These are phyloP conservation scores for Catenaria anguillulae DNA, from an alignment of 371 early-diverging fungal genomes.

Conservation along the genomic window DNA sequence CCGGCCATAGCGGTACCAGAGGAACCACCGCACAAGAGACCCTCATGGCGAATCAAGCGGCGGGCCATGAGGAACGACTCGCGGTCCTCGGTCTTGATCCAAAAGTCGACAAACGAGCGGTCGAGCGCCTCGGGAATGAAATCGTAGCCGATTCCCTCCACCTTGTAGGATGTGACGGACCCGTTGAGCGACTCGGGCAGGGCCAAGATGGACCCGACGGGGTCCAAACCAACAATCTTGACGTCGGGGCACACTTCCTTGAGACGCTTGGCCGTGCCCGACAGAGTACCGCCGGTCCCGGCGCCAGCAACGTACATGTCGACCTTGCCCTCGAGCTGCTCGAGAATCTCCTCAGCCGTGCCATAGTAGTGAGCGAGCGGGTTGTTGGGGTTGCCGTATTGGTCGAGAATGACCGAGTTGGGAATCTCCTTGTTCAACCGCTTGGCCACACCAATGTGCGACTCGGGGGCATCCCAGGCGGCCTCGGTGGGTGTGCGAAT, in stretches of 20 bases:
- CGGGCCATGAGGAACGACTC: constrained; percentile 87
- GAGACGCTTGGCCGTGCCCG: constrained; percentile 81
- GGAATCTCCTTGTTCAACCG: constrained; percentile 83
- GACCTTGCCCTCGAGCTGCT: constrained; percentile 71
- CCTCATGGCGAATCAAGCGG: constrained; percentile 89
- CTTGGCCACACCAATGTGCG: constrained; percentile 89
- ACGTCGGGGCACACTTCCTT: constrained; percentile 80
- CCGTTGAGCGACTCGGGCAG: constrained; percentile 63
- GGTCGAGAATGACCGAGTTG: constrained; percentile 87
- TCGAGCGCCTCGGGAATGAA: constrained; percentile 87
- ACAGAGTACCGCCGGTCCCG: constrained; percentile 94
- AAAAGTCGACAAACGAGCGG: constrained; percentile 63
- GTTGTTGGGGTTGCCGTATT: constrained; percentile 88
- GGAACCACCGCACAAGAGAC: constrained; percentile 77
- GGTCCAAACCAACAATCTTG: constrained; percentile 87
- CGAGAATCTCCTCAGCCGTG: constrained; percentile 74
- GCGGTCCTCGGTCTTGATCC: constrained; percentile 89
- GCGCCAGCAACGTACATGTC: constrained; percentile 93
- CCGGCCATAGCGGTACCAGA: constrained; percentile 82
- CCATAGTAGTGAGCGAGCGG: constrained; percentile 89
- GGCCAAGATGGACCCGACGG: constrained; percentile 85
- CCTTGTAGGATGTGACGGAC: constrained; percentile 37
- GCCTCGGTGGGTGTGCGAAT: constrained; percentile 96
- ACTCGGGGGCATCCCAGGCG: constrained; percentile 92
- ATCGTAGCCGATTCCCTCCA: constrained; percentile 97